Evolutionary conservation across 441 rosid genomes (phyloP), one percentile per base, ranked within the genome.

Genomic region (Pelargonium myrrhifolium): DNA sequence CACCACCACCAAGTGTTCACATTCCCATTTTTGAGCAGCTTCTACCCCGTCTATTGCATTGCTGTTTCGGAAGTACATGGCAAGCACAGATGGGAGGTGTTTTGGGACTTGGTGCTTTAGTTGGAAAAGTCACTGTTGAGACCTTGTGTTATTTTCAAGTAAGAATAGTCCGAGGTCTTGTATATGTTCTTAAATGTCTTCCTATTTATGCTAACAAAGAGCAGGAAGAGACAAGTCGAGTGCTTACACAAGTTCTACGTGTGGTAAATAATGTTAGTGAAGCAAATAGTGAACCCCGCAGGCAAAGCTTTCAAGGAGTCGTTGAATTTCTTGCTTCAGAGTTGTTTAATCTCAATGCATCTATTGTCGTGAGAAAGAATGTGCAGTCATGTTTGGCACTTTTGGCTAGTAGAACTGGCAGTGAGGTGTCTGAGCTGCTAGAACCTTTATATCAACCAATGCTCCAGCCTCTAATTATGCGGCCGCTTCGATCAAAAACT

Each of bases 1-100:
- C 98, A 53, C 95, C 99, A 63, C 92, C 96, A 24, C 87, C 96
- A 67, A 95, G 96, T 75, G 87, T 90, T 69, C 85, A 84, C 21
- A 84, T 95, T 75, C 98, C 96, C 67, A 92, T 90, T 73, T 92
- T 95, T 81, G 99, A 92, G 85, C 98, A 95, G 78, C 95, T 95
- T 80, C 79, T 95, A 65, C 98, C 97, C 67, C 97, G 98, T 43
- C 88, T 95, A 75, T 77, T 95, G 78, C 99, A 92, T 80, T 89
- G 97, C 80, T 95, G 98, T 77, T 92, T 89, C 80, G 95, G 98
- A 71, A 92, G 83, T 71, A 84, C 89, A 66, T 95, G 99, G 99
- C 97, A 95, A 81, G 88, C 99, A 62, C 98, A 92, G 72, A 92
- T 95, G 89, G 99, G 99, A 68, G 99, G 98, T 72, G 98, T 95